Percentiles rank a stretch among this genome's conserved stretches.
Conservation (phyloP, 257 asterid species). For the Cynanchum wilfordii region DNA sequence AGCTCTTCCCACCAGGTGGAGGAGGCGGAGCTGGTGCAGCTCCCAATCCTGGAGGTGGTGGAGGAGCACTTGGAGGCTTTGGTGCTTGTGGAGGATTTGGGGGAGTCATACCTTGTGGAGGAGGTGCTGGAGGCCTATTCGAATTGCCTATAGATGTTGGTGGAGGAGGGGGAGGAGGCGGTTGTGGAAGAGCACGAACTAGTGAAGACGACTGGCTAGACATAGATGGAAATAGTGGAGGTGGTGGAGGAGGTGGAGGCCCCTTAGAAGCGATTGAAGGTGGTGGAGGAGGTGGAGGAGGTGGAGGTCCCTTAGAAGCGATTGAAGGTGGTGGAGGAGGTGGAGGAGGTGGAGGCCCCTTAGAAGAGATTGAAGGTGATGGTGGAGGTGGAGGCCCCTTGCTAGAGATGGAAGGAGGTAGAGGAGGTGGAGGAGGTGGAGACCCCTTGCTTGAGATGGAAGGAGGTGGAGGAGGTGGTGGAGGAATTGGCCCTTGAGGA, state of each 20-base stretch:
- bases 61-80: slow-evolving; percentile 43
- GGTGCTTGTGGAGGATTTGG: slow-evolving; percentile 40
- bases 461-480: slow-evolving; percentile 11
- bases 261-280: slow-evolving; percentile 13
- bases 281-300: slow-evolving; percentile 20
- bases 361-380: slow-evolving; percentile 16
- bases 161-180: slow-evolving; percentile 36
- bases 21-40: slow-evolving; percentile 60
- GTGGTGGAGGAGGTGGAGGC: slow-evolving; percentile 25
- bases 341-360: slow-evolving; percentile 14
- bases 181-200: slow-evolving; percentile 26
- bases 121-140: slow-evolving; percentile 12
- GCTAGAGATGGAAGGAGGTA: background rate
- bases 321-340: slow-evolving; percentile 18
- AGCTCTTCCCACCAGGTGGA: slow-evolving; percentile 31
- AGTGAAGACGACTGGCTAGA: slow-evolving; percentile 21
- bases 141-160: slow-evolving; percentile 20
- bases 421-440: slow-evolving; percentile 11
- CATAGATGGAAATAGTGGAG: slow-evolving; percentile 10
- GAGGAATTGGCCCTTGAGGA: background rate
- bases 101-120: slow-evolving; percentile 37
- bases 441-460: background rate
- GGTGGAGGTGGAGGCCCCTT: slow-evolving; percentile 15
- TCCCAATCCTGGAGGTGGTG: slow-evolving; percentile 46
- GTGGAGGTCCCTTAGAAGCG: background rate